Percentiles rank a stretch among this genome's conserved stretches.
phyloP scores from a whole-genome alignment of 805 yeast genomes.

The Suhomyces sp. region DNA sequence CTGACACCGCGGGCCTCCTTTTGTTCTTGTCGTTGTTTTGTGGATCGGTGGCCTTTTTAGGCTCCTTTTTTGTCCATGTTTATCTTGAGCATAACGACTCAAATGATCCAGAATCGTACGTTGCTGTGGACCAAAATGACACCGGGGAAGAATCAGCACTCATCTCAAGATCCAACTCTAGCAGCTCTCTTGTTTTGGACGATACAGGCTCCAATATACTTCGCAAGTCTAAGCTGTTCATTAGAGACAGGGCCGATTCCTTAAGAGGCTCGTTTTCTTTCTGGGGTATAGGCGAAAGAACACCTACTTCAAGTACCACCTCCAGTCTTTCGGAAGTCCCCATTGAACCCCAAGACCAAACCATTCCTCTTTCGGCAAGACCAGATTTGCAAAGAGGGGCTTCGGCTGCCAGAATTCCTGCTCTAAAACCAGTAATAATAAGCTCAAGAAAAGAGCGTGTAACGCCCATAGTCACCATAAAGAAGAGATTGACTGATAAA shows the following conservation, averaged over 20 bases:
- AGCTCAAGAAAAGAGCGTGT: neutral
- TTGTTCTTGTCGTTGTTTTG: conserved; percentile 54
- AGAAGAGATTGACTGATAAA: conserved; percentile 19
- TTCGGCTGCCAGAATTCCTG: neutral
- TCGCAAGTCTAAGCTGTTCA: neutral
- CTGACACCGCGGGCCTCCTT: conserved; percentile 54
- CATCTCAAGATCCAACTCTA: conserved; percentile 1
- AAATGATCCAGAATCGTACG: conserved; percentile 9
- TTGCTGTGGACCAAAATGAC: neutral
- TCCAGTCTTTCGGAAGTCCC: conserved; percentile 15
- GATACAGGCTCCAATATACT: neutral
- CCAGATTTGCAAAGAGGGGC: neutral
- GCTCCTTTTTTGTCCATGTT: conserved; percentile 44
- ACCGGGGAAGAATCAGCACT: conserved; percentile 6
- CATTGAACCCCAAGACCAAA: conserved; percentile 9
- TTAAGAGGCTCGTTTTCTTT: conserved; percentile 36
- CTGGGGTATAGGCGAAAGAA: conserved; percentile 40
- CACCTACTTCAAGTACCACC: conserved; percentile 20
- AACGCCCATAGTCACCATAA: conserved; percentile 18
- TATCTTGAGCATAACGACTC: conserved; percentile 29
- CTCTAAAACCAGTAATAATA: neutral
- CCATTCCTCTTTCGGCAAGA: neutral
- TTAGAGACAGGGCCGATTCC: too few relatives aligned
- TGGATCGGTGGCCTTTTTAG: conserved; percentile 43
- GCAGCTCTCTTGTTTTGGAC: conserved; percentile 1